A percentile compares a stretch with the other conserved stretches of the same genome.
phyloP scores from a whole-genome alignment of 2,329 filamentous ascomycete species.

The Calycina marina region DNA sequence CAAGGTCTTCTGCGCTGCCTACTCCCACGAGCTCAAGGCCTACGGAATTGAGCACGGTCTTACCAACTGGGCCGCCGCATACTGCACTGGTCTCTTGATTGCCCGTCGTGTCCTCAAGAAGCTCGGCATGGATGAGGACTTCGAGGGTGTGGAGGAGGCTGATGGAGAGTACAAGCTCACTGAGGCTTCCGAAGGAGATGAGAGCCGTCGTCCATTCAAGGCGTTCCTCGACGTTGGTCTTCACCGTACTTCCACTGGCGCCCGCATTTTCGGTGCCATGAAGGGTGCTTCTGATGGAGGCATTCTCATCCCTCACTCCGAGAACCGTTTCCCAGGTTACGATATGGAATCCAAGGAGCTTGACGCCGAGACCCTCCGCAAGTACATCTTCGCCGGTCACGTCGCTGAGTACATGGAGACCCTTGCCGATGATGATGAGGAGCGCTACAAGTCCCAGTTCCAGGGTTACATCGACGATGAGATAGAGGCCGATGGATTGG shows the following conservation, averaged over 20 bases:
- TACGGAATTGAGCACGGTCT: slow-evolving; percentile 98
- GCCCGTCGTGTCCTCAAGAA: slow-evolving; percentile 95
- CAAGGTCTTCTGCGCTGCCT: slow-evolving; percentile 88
- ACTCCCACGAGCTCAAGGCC: slow-evolving; percentile 93
- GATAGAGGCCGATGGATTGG: slow-evolving; percentile 86
- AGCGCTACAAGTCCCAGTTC: slow-evolving; percentile 99
- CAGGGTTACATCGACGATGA: slow-evolving; percentile 95
- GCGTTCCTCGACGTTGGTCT: slow-evolving; percentile 97
- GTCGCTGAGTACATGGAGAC: slow-evolving; percentile 99
- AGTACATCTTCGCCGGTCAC: slow-evolving; percentile 98
- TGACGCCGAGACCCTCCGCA: slow-evolving; percentile 89
- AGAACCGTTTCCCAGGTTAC: slow-evolving; percentile 99
- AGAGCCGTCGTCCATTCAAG: slow-evolving; percentile 98
- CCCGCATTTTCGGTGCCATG: slow-evolving; percentile 97
- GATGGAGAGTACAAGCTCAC: slow-evolving; percentile 94
- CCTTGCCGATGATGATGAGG: slow-evolving; percentile 97
- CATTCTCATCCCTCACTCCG: slow-evolving; percentile 92
- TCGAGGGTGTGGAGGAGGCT: slow-evolving; percentile 90
- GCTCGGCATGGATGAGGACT: slow-evolving; percentile 86
- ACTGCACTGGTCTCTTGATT: slow-evolving; percentile 90
- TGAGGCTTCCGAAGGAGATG: slow-evolving; percentile 81
- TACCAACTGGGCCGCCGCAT: slow-evolving; percentile 98
- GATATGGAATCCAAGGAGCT: slow-evolving; percentile 97
- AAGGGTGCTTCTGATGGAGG: slow-evolving; percentile 99
- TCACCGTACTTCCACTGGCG: slow-evolving; percentile 91